Conservation (phyloP, 257 asterid species). For the Ilex asprella region DNA sequence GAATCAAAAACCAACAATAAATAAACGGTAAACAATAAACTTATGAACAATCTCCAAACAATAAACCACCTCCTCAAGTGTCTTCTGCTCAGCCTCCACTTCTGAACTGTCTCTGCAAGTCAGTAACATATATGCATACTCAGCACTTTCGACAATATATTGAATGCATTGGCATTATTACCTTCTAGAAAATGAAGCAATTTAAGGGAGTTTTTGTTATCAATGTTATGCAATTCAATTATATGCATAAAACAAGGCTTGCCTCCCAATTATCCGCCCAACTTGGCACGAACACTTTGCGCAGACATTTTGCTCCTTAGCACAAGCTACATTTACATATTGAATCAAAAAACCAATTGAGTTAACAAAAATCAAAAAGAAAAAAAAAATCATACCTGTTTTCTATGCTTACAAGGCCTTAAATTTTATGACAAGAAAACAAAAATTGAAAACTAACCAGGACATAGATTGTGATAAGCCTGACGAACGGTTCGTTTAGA, state of each 20-base stretch:
- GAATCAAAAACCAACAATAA: background rate
- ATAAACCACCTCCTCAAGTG: constrained; percentile 62
- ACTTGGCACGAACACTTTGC: constrained; percentile 86
- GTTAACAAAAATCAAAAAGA: background rate
- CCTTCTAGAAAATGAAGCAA: background rate
- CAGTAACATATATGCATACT: constrained; percentile 6
- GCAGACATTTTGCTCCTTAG: constrained; percentile 82
- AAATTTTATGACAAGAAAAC: background rate
- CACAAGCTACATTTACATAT: constrained; percentile 49
- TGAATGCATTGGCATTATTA: background rate
- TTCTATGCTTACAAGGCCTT: background rate
- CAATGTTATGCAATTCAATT: background rate
- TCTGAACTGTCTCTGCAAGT: constrained; percentile 62
- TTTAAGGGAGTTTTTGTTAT: background rate
- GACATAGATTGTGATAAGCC: constrained; percentile 85
- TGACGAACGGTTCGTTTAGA: constrained; percentile 92
- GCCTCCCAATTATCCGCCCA: constrained; percentile 64
- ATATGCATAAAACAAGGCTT: background rate
- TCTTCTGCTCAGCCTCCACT: constrained; percentile 80
- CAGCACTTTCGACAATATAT: background rate
- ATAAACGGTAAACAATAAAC: background rate
- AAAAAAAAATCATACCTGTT: background rate
- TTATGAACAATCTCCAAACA: constrained; percentile 6
- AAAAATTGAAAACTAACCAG: constrained; percentile 38
- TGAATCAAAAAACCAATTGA: background rate